Conservation (phyloP, 1,284 basidiomycete species). For the Paramarasmius palmivorus region DNA sequence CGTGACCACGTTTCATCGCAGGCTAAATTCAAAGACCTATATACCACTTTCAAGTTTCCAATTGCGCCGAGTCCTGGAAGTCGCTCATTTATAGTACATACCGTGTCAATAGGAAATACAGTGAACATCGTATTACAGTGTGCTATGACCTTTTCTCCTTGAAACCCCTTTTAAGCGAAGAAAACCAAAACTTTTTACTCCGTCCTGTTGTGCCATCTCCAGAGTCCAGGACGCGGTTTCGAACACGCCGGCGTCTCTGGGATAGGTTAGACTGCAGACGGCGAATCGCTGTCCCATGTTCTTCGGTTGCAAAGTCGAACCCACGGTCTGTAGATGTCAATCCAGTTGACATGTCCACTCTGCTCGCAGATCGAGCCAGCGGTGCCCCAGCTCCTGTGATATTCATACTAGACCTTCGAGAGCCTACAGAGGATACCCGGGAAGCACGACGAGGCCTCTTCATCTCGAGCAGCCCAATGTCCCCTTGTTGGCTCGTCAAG, state of each 20-base stretch:
- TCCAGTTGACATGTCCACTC: constrained; percentile 86
- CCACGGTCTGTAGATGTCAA: constrained; percentile 69
- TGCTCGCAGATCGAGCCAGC: constrained; percentile 48
- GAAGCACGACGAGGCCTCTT: constrained; percentile 15
- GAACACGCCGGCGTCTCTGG: constrained; percentile 49
- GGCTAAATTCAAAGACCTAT: too few relatives aligned
- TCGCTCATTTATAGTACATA: too few relatives aligned
- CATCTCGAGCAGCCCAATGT: constrained; percentile 25
- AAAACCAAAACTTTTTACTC: too few relatives aligned
- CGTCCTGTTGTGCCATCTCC: too few relatives aligned
- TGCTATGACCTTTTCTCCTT: too few relatives aligned
- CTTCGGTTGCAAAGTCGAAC: constrained; percentile 86
- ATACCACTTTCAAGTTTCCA: too few relatives aligned
- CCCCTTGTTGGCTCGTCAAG: constrained; percentile 20
- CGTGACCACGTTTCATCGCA: too few relatives aligned
- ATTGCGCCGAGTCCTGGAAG: too few relatives aligned
- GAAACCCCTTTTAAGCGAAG: too few relatives aligned
- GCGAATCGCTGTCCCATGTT: constrained; percentile 79
- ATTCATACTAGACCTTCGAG: neutral
- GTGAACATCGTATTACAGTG: too few relatives aligned
- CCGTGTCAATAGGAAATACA: too few relatives aligned
- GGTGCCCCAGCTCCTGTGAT: constrained; percentile 8
- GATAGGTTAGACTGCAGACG: constrained; percentile 80
- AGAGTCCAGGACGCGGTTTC: too few relatives aligned
- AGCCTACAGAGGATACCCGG: neutral